Evolutionary conservation across 164 flowering plant genomes (phyloP).

Genomic region (Saururus chinensis): DNA sequence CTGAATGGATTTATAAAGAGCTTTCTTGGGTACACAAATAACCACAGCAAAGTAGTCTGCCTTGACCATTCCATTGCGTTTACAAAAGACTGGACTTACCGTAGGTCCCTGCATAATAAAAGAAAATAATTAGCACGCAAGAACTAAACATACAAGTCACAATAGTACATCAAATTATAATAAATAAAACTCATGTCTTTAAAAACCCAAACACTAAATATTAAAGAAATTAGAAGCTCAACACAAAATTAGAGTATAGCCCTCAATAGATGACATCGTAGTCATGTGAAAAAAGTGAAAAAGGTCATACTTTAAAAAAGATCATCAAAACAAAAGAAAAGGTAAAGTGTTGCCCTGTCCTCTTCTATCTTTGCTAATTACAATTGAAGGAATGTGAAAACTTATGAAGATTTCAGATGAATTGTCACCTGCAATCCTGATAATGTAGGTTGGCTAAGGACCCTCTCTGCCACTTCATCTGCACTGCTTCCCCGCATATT

Average conservation of each 20-base stretch:
- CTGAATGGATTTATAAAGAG: constrained; percentile 75
- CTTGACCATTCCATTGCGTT: constrained; percentile 49
- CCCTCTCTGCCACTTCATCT: constrained; percentile 79
- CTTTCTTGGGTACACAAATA: constrained; percentile 85
- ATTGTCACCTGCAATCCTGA: constrained; percentile 89
- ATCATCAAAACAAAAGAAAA: too few species aligned
- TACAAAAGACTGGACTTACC: constrained; percentile 75
- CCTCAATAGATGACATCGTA: too few species aligned
- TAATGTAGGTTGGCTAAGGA: constrained; percentile 66
- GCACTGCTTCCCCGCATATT: constrained; percentile 91
- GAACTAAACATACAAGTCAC: not conserved
- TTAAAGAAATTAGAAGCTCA: too few species aligned
- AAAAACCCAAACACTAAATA: too few species aligned
- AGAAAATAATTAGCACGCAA: not conserved
- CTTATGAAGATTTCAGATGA: not conserved
- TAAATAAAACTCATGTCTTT: too few species aligned
- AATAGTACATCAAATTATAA: too few species aligned
- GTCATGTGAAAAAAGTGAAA: too few species aligned
- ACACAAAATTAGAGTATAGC: too few species aligned
- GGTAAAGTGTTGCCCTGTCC: too few species aligned
- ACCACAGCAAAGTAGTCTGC: constrained; percentile 75
- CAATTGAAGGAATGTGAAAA: not conserved
- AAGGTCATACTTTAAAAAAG: too few species aligned
- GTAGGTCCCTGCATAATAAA: constrained; percentile 71
- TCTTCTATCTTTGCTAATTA: not conserved